phyloP scores from a whole-genome alignment of 1,284 basidiomycete genomes.

The Ganoderma multipileum region DNA sequence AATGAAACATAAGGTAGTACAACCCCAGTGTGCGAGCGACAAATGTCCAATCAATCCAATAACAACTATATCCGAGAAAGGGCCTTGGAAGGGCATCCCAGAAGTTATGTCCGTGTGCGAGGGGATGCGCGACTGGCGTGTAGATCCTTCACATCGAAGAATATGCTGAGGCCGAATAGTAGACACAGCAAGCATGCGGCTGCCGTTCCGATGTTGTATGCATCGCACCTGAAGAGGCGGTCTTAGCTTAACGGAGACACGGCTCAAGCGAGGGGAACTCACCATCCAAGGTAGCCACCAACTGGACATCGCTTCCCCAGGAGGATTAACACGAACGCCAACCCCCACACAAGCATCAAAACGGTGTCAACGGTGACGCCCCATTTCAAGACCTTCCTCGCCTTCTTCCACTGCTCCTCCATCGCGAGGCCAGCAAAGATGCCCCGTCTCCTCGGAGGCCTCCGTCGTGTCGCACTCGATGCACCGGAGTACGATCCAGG shows the following conservation, averaged over 20 bases:
- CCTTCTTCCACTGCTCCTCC: constrained; percentile 67
- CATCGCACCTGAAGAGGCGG: constrained; percentile 63
- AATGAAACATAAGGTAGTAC: neutral
- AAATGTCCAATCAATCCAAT: neutral
- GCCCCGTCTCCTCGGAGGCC: constrained; percentile 48
- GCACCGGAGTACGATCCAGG: constrained; percentile 38
- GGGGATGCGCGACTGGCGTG: constrained; percentile 58
- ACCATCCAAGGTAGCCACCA: constrained; percentile 70
- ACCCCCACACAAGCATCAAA: constrained; percentile 62
- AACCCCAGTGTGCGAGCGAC: neutral
- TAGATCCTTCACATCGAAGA: constrained; percentile 73
- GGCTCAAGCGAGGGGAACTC: constrained; percentile 35
- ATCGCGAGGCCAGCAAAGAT: constrained; percentile 67
- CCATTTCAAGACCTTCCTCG: constrained; percentile 60
- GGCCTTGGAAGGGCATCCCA: neutral
- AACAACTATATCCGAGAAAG: neutral
- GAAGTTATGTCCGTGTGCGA: constrained; percentile 46
- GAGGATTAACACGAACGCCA: constrained; percentile 63
- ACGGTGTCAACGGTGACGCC: constrained; percentile 55
- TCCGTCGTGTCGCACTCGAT: constrained; percentile 33
- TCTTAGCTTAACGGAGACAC: constrained; percentile 2
- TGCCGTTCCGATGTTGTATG: constrained; percentile 70
- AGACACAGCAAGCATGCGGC: constrained; percentile 62
- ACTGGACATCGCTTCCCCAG: constrained; percentile 67
- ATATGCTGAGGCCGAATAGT: constrained; percentile 60